phyloP scores from a whole-genome alignment of 139 green algal species.

The Asterochloris sp. region DNA sequence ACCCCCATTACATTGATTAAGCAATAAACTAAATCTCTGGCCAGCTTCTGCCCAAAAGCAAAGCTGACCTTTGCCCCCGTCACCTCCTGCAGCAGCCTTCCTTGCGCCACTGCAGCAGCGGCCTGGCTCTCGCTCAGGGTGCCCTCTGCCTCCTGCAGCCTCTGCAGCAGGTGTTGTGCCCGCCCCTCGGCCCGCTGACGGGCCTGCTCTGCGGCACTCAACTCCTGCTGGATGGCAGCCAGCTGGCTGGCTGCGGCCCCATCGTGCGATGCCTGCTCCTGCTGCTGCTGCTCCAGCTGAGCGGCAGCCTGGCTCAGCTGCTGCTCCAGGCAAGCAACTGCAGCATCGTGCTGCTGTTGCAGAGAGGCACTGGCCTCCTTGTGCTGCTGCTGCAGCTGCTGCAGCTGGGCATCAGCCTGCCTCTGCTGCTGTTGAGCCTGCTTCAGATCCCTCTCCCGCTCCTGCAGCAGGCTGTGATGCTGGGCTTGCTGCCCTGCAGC shows the following conservation, averaged over 20 bases:
- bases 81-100: background rate
- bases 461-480: background rate
- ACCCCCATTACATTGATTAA: background rate
- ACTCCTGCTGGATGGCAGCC: background rate
- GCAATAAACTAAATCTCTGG: background rate
- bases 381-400: background rate
- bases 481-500: background rate
- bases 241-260: background rate
- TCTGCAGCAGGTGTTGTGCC: background rate
- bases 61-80: background rate
- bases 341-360: background rate
- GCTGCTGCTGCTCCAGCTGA: background rate
- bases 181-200: background rate
- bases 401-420: background rate
- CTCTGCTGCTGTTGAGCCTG: background rate
- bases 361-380: background rate
- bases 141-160: background rate
- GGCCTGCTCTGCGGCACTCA: background rate
- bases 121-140: background rate
- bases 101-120: background rate
- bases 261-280: background rate
- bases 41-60: background rate
- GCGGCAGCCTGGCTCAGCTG: background rate
- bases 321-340: background rate
- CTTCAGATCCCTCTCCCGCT: background rate